Percentiles rank a stretch among this genome's conserved stretches.
Conservation (phyloP, 495 filamentous ascomycete genomes). For the Niebla homalea region DNA sequence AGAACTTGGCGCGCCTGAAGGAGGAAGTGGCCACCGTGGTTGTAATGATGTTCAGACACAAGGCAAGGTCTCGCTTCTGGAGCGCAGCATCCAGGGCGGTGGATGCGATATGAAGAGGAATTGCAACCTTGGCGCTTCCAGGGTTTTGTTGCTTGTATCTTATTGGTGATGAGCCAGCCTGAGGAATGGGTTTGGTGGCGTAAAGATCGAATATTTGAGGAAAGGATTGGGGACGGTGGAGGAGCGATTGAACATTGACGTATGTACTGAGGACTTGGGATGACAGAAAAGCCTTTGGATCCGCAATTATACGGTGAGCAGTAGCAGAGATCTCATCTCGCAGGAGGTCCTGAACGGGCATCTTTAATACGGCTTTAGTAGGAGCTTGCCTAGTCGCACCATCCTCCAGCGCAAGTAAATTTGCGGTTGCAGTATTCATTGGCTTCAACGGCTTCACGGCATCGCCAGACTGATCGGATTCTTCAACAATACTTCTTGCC, state of each 20-base stretch:
- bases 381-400: slow-evolving; percentile 2
- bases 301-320: slow-evolving; percentile 52
- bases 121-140: slow-evolving; percentile 51
- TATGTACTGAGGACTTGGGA: slow-evolving; percentile 54
- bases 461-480: slow-evolving; percentile 18
- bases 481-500: slow-evolving; percentile 24
- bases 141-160: slow-evolving; percentile 52
- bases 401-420: slow-evolving; percentile 39
- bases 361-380: slow-evolving; percentile 11
- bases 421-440: slow-evolving; percentile 33
- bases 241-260: slow-evolving; percentile 54
- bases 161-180: slow-evolving; percentile 41
- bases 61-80: slow-evolving; percentile 54
- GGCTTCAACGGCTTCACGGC: slow-evolving; percentile 14
- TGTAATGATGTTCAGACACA: slow-evolving; percentile 69
- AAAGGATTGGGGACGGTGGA: slow-evolving; percentile 57
- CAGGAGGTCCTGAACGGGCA: slow-evolving; percentile 12
- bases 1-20: slow-evolving; percentile 52
- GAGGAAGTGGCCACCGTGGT: slow-evolving; percentile 61
- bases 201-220: slow-evolving; percentile 72
- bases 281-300: slow-evolving; percentile 73
- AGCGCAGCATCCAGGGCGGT: slow-evolving; percentile 66
- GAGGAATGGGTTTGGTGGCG: slow-evolving; percentile 66
- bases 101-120: slow-evolving; percentile 52
- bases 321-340: slow-evolving; percentile 36